Base-by-base conservation (phyloP, 2,329 filamentous ascomycete species). In the Stagonosporopsis rhizophila region DNA sequence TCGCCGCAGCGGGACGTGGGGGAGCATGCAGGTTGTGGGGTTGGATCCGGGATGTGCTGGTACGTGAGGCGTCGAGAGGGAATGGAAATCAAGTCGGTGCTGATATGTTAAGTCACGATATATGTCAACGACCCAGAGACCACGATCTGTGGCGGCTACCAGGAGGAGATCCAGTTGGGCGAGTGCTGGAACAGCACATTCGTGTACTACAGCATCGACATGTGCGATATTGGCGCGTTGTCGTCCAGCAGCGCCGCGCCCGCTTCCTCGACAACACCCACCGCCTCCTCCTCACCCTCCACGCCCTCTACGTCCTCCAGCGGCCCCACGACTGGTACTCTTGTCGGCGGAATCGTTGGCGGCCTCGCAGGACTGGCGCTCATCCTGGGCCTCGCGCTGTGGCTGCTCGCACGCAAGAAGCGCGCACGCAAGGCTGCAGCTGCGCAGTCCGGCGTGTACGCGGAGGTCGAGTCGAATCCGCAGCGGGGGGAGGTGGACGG, bases 161-260 rank as follows among this genome's bases (percentile, higher is more conserved):
- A 56, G 23, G 17, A 49, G 44, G 52, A 56, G 15, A 53, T 52
- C 11, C 23, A 37, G 12, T 14, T 56, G 11, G 52, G 38, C 4
- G 44, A 53, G 19, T 59, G 57, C 40, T 56, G 54, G 48, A 56
- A 59, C 9, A 48, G 52, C n/a, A 49, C 57, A 2, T 56, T 34
- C 20, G 34, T 41, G n/a, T 59, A 56, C 44, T 59, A 59, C 44
- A 52, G 47, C 40, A 56, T 59, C 35, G 57, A 59, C 19, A 49
- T 49, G 38, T 59, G 57, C 40, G 52, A 59, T 14, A 2, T 41
- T 2, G 20, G 32, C 32, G 30, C 17, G 17, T 25, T 22, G 15
- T 12, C 9, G 35, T 12, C 17, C 34, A 47, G 23, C 34, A 14
- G 30, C 20, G 8, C 30, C 6, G 22, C 40, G 6, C n/a, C 40